These are phyloP conservation scores for Chrysopogon serrulatus DNA, from an alignment of 176 grass and related monocot genomes.

Conservation along the genomic window DNA sequence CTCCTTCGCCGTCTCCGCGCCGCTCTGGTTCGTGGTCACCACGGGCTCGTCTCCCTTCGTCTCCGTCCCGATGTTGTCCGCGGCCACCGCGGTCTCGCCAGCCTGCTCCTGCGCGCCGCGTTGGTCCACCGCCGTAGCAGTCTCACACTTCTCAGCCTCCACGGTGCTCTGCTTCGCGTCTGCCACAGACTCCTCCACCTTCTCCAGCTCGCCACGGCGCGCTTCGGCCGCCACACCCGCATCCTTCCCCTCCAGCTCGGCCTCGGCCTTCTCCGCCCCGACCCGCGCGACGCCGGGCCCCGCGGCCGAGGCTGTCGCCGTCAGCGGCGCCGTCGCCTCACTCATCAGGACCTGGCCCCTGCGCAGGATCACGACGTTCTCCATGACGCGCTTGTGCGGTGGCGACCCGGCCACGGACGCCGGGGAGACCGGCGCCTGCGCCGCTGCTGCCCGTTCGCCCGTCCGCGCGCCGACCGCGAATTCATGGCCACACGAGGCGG, in stretches of 20 bases:
- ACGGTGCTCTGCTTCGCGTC: not conserved
- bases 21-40: not conserved
- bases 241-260: not conserved
- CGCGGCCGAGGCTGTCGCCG: not conserved
- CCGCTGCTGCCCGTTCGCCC: not conserved
- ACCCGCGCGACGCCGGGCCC: not conserved
- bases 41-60: too few relatives aligned
- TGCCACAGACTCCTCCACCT: not conserved
- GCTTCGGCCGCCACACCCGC: not conserved
- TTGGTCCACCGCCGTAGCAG: not conserved
- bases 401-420: not conserved
- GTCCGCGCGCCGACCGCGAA: not conserved
- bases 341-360: not conserved
- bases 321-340: not conserved
- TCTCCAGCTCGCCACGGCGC: not conserved
- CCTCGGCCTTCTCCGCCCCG: not conserved
- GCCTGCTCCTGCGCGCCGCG: not conserved
- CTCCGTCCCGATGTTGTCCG: not conserved
- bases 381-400: not conserved
- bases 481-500: not conserved
- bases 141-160: too few relatives aligned
- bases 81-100: not conserved
- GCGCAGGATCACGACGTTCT: conserved; percentile 18
- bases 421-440: not conserved
- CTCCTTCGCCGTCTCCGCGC: not conserved